Base-by-base conservation (phyloP, 306 rosid genomes). In the Castanopsis chinensis region DNA sequence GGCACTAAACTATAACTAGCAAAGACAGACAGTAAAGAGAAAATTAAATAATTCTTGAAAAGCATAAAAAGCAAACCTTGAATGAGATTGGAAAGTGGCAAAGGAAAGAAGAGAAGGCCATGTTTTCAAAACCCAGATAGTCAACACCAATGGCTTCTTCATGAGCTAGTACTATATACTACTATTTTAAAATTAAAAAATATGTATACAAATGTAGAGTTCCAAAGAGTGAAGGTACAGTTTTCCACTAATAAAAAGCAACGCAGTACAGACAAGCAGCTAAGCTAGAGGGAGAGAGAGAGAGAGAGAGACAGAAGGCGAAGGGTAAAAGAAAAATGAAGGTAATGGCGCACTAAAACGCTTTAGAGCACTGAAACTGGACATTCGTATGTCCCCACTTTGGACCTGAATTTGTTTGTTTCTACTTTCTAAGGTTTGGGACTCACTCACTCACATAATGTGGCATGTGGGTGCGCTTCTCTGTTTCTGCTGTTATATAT, bases 71-170 rank as follows among this genome's bases (percentile, higher is more conserved):
- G 15, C 60, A 73, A 76, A 92, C 99, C 97, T 92, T 85, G 55
- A 83, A 55, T 76, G 89, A 35, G 60, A 86, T 55, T 37, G 91
- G 80, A 78, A 87, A 89, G 72, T 65, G 85, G 79, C 75, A 71
- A 77, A 89, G 30, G 88, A 82, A 85, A 81, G 83, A 80, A 80
- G 91, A 74, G 78, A 88, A 70, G 56, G 86, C 73, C 99, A 92
- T 92, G 78, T 49, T 9, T 52, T 89, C 71, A 79, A 80, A 78
- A 76, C 73, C n/a, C 73, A 45, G 84, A 76, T 13, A 74, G 69
- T 74, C 75, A 82, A 72, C 74, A 80, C 73, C 41, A 88, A 80
- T 79, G 83, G 79, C 51, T 83, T 73, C 85, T 85, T 83, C 93
- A 86, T 87, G 71, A 55, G 63, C 27, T n/a, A 35, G 21, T 41